Conservation (phyloP, 352 stramenopile species). For the Phytophthora syringae region DNA sequence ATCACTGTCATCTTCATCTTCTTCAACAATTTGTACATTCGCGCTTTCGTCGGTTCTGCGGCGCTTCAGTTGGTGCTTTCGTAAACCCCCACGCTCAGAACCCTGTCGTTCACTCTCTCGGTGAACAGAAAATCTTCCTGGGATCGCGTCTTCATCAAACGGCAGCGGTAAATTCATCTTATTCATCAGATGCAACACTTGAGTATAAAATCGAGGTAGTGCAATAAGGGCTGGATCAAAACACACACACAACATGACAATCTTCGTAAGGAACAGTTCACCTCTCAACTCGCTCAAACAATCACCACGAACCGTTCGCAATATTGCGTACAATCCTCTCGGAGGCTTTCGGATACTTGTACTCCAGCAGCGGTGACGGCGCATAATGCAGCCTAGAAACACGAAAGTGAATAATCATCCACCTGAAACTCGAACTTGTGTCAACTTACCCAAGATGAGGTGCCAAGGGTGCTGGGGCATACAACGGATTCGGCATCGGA, state of each 20-base stretch:
- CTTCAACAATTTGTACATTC: constrained; percentile 39
- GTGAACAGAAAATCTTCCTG: constrained; percentile 57
- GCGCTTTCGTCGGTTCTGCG: constrained; percentile 12
- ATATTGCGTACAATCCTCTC: constrained; percentile 87
- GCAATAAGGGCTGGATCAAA: constrained; percentile 73
- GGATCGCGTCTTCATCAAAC: constrained; percentile 78
- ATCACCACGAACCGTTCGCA: constrained; percentile 69
- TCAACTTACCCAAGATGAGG: constrained; percentile 73
- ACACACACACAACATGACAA: neutral
- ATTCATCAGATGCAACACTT: constrained; percentile 93
- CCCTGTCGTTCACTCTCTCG: constrained; percentile 18
- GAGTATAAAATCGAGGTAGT: constrained; percentile 88
- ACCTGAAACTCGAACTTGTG: neutral
- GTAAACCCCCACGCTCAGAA: neutral
- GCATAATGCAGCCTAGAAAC: constrained; percentile 79
- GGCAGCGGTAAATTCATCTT: constrained; percentile 91
- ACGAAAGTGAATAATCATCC: neutral
- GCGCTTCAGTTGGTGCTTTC: constrained; percentile 26
- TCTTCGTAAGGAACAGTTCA: constrained; percentile 6
- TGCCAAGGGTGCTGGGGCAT: constrained; percentile 56
- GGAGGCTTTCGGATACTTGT: constrained; percentile 87
- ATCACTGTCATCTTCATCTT: constrained; percentile 29
- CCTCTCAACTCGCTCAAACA: neutral
- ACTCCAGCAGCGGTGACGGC: constrained; percentile 82
- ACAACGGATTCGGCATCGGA: constrained; percentile 22